phyloP scores from a whole-genome alignment of 2,329 filamentous ascomycete species.

The Blumeriella jaapii region DNA sequence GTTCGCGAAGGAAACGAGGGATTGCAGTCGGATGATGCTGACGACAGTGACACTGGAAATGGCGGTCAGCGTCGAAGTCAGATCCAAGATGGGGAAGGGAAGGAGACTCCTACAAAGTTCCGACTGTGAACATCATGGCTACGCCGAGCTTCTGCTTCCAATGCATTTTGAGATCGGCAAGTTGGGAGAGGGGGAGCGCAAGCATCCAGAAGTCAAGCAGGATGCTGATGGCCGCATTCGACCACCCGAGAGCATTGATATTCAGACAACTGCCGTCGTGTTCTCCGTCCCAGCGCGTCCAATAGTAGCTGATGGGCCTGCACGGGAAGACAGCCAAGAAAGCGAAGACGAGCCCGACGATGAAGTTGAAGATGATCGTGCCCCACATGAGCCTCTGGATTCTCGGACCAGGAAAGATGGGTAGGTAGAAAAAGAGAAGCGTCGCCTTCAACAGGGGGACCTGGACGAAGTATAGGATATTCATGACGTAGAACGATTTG shows the following conservation, averaged over 20 bases:
- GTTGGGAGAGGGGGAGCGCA: conserved; percentile 36
- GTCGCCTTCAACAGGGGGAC: conserved; percentile 38
- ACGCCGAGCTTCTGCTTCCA: conserved; percentile 40
- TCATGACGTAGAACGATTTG: conserved; percentile 33
- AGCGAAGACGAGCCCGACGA: conserved; percentile 30
- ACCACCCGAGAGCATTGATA: conserved; percentile 38
- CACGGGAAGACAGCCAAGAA: conserved; percentile 37
- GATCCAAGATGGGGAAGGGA: not conserved
- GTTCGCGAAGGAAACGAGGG: conserved; percentile 17
- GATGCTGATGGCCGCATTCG: conserved; percentile 42
- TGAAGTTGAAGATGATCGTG: conserved; percentile 31
- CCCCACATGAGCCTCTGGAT: conserved; percentile 33
- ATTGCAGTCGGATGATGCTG: conserved; percentile 19
- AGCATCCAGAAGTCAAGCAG: conserved; percentile 41
- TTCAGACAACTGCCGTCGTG: conserved; percentile 37
- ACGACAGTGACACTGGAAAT: conserved; percentile 22
- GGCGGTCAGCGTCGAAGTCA: not conserved
- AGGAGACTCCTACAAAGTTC: conserved; percentile 8
- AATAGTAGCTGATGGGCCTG: conserved; percentile 38
- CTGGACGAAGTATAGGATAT: conserved; percentile 35
- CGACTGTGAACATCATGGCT: conserved; percentile 35
- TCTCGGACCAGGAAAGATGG: conserved; percentile 36
- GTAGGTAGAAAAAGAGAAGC: conserved; percentile 42
- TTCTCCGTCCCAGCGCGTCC: conserved; percentile 40
- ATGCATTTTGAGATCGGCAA: conserved; percentile 33